These are phyloP conservation scores for Cercophora sp. DNA, from an alignment of 495 filamentous ascomycete species.

Conservation along the genomic window DNA sequence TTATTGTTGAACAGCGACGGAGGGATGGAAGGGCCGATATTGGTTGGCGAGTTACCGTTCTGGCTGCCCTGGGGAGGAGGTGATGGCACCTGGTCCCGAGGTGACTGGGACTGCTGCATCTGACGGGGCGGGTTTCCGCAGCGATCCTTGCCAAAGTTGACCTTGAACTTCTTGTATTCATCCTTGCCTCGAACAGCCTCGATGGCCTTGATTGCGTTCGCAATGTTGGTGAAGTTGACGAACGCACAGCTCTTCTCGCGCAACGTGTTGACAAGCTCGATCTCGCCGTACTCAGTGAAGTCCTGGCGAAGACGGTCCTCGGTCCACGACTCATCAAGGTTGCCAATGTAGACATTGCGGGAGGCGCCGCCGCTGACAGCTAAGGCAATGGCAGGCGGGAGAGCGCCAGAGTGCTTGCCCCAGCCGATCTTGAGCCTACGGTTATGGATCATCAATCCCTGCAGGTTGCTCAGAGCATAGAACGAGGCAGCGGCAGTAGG, in stretches of 20 bases:
- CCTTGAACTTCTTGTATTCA: constrained; percentile 96
- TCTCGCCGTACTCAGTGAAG: constrained; percentile 97
- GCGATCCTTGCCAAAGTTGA: constrained; percentile 98
- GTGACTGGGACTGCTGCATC: constrained; percentile 47
- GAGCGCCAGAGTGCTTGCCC: constrained; percentile 97
- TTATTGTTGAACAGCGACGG: constrained; percentile 70
- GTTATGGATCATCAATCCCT: constrained; percentile 99
- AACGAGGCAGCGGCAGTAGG: constrained; percentile 97
- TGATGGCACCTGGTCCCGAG: constrained; percentile 63
- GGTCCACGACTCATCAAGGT: constrained; percentile 93
- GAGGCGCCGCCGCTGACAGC: constrained; percentile 95
- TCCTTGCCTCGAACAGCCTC: constrained; percentile 91
- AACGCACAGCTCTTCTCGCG: constrained; percentile 99
- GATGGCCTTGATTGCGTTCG: constrained; percentile 98
- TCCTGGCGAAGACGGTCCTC: constrained; percentile 94
- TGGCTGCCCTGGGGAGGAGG: constrained; percentile 58
- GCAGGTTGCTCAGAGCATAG: constrained; percentile 93
- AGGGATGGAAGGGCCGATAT: constrained; percentile 34
- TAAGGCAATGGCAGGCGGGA: constrained; percentile 92
- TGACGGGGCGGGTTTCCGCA: constrained; percentile 96
- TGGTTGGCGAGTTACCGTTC: constrained; percentile 50
- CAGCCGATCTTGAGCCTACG: constrained; percentile 96
- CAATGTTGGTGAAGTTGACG: constrained; percentile 99
- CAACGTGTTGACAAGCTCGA: constrained; percentile 93
- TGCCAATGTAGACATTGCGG: constrained; percentile 95